Evolutionary conservation across 805 yeast genomes (phyloP).

Genomic region (Saturnispora saitoi): DNA sequence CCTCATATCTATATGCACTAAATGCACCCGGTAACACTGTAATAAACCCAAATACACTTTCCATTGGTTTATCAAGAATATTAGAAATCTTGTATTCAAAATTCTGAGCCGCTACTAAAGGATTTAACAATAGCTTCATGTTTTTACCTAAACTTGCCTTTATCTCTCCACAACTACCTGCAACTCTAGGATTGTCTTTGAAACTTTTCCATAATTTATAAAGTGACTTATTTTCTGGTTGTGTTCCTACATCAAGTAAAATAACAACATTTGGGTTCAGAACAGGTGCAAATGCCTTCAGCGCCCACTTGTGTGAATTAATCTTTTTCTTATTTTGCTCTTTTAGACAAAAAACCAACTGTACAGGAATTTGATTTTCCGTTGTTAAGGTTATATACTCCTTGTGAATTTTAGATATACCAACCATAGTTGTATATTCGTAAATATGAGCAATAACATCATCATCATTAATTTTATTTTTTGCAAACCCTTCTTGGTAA

Average conservation of each 20-base stretch:
- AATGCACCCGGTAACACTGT: constrained; percentile 95
- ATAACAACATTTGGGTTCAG: constrained; percentile 77
- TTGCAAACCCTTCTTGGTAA: constrained; percentile 94
- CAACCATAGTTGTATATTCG: constrained; percentile 89
- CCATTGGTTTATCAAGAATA: constrained; percentile 92
- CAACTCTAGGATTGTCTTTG: constrained; percentile 59
- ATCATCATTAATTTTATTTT: constrained; percentile 75
- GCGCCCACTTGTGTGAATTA: constrained; percentile 95
- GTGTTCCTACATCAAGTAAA: constrained; percentile 89
- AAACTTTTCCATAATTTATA: constrained; percentile 88
- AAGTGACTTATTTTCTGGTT: constrained; percentile 75
- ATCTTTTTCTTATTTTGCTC: constrained; percentile 85
- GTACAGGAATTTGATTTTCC: constrained; percentile 68
- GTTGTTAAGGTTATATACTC: constrained; percentile 60
- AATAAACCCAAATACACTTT: constrained; percentile 88
- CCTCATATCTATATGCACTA: constrained; percentile 84
- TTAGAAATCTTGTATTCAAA: constrained; percentile 95
- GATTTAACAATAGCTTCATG: constrained; percentile 51
- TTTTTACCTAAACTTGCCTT: constrained; percentile 67
- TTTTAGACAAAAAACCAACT: constrained; percentile 79
- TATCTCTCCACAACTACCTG: constrained; percentile 98
- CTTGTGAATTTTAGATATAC: constrained; percentile 53
- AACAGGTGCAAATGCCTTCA: constrained; percentile 82
- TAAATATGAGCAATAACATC: constrained; percentile 81
- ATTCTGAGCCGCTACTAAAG: constrained; percentile 92